Base-by-base conservation (phyloP, 352 stramenopile species). In the Vaucheria bursata region DNA sequence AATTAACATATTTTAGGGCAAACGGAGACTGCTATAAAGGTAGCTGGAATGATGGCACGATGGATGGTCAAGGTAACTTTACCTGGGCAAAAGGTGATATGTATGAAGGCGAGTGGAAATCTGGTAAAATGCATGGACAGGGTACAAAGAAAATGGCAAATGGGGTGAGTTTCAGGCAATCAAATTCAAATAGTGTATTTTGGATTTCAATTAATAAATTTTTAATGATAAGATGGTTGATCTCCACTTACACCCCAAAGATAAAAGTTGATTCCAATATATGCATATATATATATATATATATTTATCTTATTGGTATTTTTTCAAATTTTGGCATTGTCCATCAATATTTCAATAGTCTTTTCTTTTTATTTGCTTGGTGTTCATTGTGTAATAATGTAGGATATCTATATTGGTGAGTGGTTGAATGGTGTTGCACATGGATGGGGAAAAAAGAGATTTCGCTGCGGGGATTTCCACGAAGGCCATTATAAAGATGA, bases 21-120 rank as follows among this genome's bases (percentile, higher is more conserved):
- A 93, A 93, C 74, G 89, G 89, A 0, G 89, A 93, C 84, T 93
- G 92, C 76, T 93, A 92, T 76, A 85, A 92, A 6, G 89, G 89
- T 8, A 86, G 90, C 77, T 93, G 68, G 68, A 5, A 70, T 25
- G 45, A 59, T 18, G 45, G 45, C 25, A 80, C 76, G 75, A 80
- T 80, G 75, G 67, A 80, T 50, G 75, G 75, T 0, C 65, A 80
- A 52, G 75, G 75, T 5, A 80, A 67, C 37, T 80, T 80, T 70
- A 80, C 76, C 67, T 80, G 75, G 75, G 73, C 59, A 12, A 80
- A 80, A 50, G 75, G 75, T 4, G 75, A 80, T 70, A 72, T 80
- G 75, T 95, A 90, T 66, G 90, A 94, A 3, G 90, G 90, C 2
- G 80, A 87, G 31, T 94, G 89, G 87, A 80, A 84, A n/a, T 79